Conservation (phyloP, 352 stramenopile genomes). For the Bremia lactucae region DNA sequence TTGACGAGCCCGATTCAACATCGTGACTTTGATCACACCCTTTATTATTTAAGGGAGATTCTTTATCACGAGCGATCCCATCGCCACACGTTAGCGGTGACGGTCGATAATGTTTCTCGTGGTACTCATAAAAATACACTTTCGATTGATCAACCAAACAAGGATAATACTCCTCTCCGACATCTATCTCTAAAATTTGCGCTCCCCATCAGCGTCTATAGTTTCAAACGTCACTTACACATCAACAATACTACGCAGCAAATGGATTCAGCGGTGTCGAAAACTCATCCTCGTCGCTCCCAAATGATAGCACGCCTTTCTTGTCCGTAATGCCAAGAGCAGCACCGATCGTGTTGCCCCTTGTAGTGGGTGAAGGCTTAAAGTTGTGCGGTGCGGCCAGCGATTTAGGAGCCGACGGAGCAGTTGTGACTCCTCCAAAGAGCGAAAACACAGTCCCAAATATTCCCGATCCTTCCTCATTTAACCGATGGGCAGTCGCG, state of each 20-base stretch:
- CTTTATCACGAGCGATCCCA: too few relatives aligned
- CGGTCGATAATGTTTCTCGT: too few relatives aligned
- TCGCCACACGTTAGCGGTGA: too few relatives aligned
- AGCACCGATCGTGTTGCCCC: slow-evolving; percentile 10
- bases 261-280: slow-evolving; percentile 54
- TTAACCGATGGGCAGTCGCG: slow-evolving; percentile 25
- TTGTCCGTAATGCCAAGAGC: slow-evolving; percentile 24
- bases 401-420: slow-evolving; percentile 33
- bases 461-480: slow-evolving; percentile 32
- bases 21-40: too few relatives aligned
- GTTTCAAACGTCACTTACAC: slow-evolving; percentile 14
- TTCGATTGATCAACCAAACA: too few relatives aligned
- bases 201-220: slow-evolving; percentile 9
- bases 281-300: slow-evolving; percentile 44
- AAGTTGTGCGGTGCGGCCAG: slow-evolving; percentile 39
- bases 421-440: slow-evolving; percentile 29
- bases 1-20: too few relatives aligned
- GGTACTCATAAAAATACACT: too few relatives aligned
- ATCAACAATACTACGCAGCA: slow-evolving; percentile 21
- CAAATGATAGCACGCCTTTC: slow-evolving; percentile 19
- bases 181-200: too few relatives aligned
- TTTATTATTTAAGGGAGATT: too few relatives aligned
- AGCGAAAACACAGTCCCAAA: slow-evolving; percentile 69
- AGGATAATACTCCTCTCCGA: too few relatives aligned
- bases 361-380: slow-evolving; percentile 19